Base-by-base conservation (phyloP, 495 filamentous ascomycete genomes). In the Evansstolkia leycettana region DNA sequence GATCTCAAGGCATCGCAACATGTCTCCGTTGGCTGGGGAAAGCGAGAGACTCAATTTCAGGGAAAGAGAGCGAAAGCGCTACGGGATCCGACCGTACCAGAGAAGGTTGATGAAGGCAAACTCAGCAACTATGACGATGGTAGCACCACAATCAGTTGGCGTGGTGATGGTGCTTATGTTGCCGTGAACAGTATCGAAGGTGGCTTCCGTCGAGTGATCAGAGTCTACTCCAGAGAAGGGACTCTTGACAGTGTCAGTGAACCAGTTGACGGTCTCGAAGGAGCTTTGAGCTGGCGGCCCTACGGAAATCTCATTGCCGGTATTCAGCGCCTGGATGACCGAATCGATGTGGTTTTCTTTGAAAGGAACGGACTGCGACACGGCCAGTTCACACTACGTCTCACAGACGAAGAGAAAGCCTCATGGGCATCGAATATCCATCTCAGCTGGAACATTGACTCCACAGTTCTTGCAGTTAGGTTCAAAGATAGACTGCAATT, bases 1-100 rank as follows among this genome's bases (percentile, higher is more conserved):
- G 90, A 98, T 56, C 64, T 94, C 36, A 78, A 86, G 48, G 71
- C 75, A 1, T 96, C 90, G 1, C 85, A 83, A 53, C 90, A 98
- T 72, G 90, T 98, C 28, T 94, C 87, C 13, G 90, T 98, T 15
- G 90, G 90, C 34, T 98, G 90, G 90, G 90, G 90, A 41, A 96
- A 96, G 65, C 78, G 80, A 51, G 90, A 98, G 57, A 98, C 90
- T 5, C 90, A 98, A 58, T 98, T 98, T 50, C 82, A 94, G 50
- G 90, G 90, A 33, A 87, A 84, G 51, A 76, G 86, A 48, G 90
- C 88, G 24, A 90, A 86, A 52, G 83, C 83, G 18, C 69, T 96
- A 25, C 70, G 82, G 36, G 90, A 98, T 53, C 90, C 90, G 11
- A 98, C 90, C 13, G 79, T 98, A 35, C 90, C 90, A 0, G 89